Conservation (phyloP, 148 eudicot genomes). For the Camellia japonica region DNA sequence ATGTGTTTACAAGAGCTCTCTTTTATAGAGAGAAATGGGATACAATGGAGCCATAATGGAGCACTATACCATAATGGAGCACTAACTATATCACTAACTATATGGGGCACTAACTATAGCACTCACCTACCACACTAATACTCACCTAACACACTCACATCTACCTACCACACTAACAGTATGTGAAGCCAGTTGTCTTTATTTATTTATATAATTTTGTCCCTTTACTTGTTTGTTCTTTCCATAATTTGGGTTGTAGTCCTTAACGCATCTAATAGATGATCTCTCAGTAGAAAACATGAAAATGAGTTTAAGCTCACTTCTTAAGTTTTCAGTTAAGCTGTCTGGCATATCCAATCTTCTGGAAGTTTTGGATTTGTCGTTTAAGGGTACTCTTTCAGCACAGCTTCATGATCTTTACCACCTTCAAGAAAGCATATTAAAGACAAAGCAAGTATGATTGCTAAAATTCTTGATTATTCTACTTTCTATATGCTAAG, state of each 20-base stretch:
- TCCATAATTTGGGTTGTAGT: conserved; percentile 5
- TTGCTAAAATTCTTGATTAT: background rate
- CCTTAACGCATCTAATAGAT: conserved; percentile 65
- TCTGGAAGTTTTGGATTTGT: conserved; percentile 79
- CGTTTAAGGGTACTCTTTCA: conserved; percentile 74
- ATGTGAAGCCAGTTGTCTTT: background rate
- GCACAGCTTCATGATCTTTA: conserved; percentile 85
- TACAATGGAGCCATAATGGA: too few species aligned
- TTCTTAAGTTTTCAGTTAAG: conserved; percentile 58
- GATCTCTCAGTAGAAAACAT: conserved; percentile 45
- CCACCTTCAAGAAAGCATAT: conserved; percentile 73
- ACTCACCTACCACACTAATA: too few species aligned
- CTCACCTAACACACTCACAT: too few species aligned
- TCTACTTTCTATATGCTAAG: background rate
- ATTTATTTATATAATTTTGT: background rate
- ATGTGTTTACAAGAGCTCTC: too few species aligned
- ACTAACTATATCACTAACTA: too few species aligned
- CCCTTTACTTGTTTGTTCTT: background rate
- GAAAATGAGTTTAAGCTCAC: conserved; percentile 43
- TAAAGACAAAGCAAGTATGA: conserved; percentile 89
- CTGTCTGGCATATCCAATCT: conserved; percentile 68
- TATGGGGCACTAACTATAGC: too few species aligned
- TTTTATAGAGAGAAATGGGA: too few species aligned
- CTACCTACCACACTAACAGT: too few species aligned
- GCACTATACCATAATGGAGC: too few species aligned